These are phyloP conservation scores for Lumnitzera littorea DNA, from an alignment of 345 rosid species.

Conservation along the genomic window DNA sequence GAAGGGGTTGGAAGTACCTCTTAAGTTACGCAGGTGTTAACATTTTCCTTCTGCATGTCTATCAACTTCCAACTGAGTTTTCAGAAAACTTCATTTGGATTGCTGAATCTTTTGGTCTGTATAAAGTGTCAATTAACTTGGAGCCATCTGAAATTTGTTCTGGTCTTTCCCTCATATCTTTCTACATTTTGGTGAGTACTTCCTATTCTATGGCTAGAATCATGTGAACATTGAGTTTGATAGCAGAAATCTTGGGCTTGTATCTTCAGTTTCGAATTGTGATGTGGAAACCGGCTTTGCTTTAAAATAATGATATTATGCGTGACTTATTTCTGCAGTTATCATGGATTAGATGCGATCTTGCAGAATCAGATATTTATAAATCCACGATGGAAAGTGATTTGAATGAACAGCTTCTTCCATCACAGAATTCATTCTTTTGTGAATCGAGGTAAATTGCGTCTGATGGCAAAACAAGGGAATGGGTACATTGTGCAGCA, in stretches of 20 bases:
- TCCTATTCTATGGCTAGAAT: not conserved
- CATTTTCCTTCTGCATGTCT: slow-evolving; percentile 34
- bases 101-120: slow-evolving; percentile 36
- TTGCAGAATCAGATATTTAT: slow-evolving; percentile 36
- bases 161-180: slow-evolving; percentile 29
- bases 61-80: slow-evolving; percentile 39
- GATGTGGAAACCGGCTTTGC: too few species aligned
- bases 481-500: not conserved
- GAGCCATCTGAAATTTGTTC: slow-evolving; percentile 43
- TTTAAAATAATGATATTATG: too few species aligned
- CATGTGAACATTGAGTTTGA: not conserved
- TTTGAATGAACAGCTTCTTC: slow-evolving; percentile 34
- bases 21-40: slow-evolving; percentile 37
- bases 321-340: slow-evolving; percentile 16
- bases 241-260: not conserved
- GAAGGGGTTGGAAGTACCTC: slow-evolving; percentile 52
- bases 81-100: slow-evolving; percentile 18
- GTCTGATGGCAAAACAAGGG: not conserved
- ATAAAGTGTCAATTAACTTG: slow-evolving; percentile 31
- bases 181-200: slow-evolving; percentile 41
- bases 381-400: slow-evolving; percentile 23
- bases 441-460: slow-evolving; percentile 33
- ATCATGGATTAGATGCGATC: slow-evolving; percentile 40
- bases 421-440: slow-evolving; percentile 33
- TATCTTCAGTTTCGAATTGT: not conserved